Evolutionary conservation across 108 stramenopile genomes (phyloP).

Genomic region (Mayamaea pseudoterrestris): DNA sequence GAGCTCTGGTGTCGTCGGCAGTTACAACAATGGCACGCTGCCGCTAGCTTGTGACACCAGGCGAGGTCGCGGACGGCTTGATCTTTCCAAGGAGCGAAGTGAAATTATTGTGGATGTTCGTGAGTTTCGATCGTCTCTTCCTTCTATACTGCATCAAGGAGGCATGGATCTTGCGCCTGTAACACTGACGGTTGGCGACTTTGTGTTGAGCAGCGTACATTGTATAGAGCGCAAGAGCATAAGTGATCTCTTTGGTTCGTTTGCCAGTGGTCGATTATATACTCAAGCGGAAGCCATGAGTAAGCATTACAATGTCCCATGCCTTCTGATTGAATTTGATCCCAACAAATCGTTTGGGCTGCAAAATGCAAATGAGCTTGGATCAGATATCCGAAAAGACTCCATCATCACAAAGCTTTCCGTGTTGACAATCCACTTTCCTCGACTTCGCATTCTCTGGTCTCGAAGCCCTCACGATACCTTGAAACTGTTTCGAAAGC

Average conservation of each 20-base stretch:
- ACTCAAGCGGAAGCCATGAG: slow-evolving; percentile 90
- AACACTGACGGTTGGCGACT: slow-evolving; percentile 92
- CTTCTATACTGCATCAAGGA: slow-evolving; percentile 90
- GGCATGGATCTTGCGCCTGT: slow-evolving; percentile 84
- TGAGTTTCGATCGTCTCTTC: slow-evolving; percentile 92
- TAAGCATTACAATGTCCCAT: slow-evolving; percentile 82
- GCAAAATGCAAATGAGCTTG: slow-evolving; percentile 66
- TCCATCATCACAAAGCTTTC: slow-evolving; percentile 80
- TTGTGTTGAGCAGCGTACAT: slow-evolving; percentile 90
- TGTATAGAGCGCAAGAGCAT: slow-evolving; percentile 95
- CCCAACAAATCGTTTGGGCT: slow-evolving; percentile 83
- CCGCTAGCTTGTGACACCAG: slow-evolving; percentile 75
- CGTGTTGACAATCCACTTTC: slow-evolving; percentile 80
- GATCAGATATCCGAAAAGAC: slow-evolving; percentile 71
- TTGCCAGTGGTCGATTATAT: slow-evolving; percentile 87
- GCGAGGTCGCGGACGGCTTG: slow-evolving; percentile 45
- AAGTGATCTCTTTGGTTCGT: slow-evolving; percentile 88
- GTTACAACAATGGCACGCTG: slow-evolving; percentile 55
- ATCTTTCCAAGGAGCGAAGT: slow-evolving; percentile 26
- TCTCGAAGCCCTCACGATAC: slow-evolving; percentile 88
- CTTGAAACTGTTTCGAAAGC: slow-evolving; percentile 73
- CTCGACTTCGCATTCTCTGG: slow-evolving; percentile 89
- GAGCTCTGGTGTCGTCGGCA: slow-evolving; percentile 34
- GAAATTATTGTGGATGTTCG: slow-evolving; percentile 93
- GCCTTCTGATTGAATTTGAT: slow-evolving; percentile 90